phyloP scores from a whole-genome alignment of 2,329 filamentous ascomycete genomes.

The Ilyonectria robusta region DNA sequence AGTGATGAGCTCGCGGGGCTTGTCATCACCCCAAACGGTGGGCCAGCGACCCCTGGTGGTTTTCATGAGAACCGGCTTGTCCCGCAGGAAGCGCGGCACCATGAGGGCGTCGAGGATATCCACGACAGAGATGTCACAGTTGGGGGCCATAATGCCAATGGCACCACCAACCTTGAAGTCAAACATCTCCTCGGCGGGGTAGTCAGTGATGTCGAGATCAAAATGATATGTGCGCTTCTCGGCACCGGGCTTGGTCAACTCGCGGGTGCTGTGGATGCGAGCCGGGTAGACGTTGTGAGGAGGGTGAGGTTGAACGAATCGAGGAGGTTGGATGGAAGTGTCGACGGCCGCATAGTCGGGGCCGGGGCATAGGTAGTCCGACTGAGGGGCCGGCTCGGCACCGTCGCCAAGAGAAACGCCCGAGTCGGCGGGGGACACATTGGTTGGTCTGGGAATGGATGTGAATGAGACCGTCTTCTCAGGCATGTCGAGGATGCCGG shows the following conservation, averaged over 20 bases:
- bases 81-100: conserved; percentile 85
- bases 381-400: conserved; percentile 40
- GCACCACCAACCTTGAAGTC: conserved; percentile 98
- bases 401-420: conserved; percentile 60
- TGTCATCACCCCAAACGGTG: conserved; percentile 96
- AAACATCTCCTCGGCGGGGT: conserved; percentile 85
- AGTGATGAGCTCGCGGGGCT: conserved; percentile 87
- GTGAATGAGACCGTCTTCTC: conserved; percentile 81
- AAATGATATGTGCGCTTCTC: conserved; percentile 99
- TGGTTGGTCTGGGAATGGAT: conserved; percentile 61
- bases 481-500: conserved; percentile 79
- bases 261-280: conserved; percentile 86
- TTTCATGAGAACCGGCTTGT: conserved; percentile 84
- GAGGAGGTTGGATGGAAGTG: conserved; percentile 80
- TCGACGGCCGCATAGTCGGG: conserved; percentile 62
- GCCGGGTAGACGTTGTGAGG: conserved; percentile 93
- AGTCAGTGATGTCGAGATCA: conserved; percentile 95
- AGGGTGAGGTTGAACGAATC: conserved; percentile 93
- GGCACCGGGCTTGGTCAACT: conserved; percentile 88
- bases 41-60: conserved; percentile 92
- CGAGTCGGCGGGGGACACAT: conserved; percentile 61
- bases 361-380: conserved; percentile 46
- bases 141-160: conserved; percentile 93
- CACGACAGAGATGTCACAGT: conserved; percentile 82
- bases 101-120: conserved; percentile 86